These are phyloP conservation scores for Globisporangium polare DNA, from an alignment of 352 stramenopile species.

Conservation along the genomic window DNA sequence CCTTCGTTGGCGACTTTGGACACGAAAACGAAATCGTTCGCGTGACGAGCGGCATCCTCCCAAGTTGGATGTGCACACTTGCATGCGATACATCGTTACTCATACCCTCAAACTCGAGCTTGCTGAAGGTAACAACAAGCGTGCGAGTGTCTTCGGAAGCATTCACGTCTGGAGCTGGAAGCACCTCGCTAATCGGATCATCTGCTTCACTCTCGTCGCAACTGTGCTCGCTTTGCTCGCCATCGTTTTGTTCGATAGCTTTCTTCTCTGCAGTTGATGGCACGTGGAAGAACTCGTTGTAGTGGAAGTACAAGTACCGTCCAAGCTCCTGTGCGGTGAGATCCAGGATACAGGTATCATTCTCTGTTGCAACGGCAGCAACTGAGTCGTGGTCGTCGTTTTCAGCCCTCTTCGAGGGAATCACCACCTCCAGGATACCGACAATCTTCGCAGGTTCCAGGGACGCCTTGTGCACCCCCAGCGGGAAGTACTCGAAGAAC, in stretches of 20 bases:
- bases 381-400: slow-evolving; percentile 5
- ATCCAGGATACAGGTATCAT: slow-evolving; percentile 68
- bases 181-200: slow-evolving; percentile 7
- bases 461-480: slow-evolving; percentile 18
- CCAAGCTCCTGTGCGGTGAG: slow-evolving; percentile 58
- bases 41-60: slow-evolving; percentile 19
- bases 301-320: slow-evolving; percentile 76
- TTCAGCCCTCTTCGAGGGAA: slow-evolving; percentile 19
- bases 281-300: slow-evolving; percentile 59
- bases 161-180: slow-evolving; percentile 18
- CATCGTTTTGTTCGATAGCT: neutral
- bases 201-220: neutral
- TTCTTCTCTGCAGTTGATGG: slow-evolving; percentile 8
- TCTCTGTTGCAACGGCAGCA: slow-evolving; percentile 27
- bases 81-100: slow-evolving; percentile 13
- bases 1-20: slow-evolving; percentile 19
- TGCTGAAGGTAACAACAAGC: slow-evolving; percentile 17
- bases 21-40: slow-evolving; percentile 14
- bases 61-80: slow-evolving; percentile 27
- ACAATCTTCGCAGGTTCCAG: slow-evolving; percentile 34
- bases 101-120: slow-evolving; percentile 7
- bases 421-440: slow-evolving; percentile 62
- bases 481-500: slow-evolving; percentile 45
- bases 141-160: slow-evolving; percentile 15
- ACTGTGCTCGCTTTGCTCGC: neutral